Conservation (phyloP, 208 protist species). For the Wallacemonas sp. region DNA sequence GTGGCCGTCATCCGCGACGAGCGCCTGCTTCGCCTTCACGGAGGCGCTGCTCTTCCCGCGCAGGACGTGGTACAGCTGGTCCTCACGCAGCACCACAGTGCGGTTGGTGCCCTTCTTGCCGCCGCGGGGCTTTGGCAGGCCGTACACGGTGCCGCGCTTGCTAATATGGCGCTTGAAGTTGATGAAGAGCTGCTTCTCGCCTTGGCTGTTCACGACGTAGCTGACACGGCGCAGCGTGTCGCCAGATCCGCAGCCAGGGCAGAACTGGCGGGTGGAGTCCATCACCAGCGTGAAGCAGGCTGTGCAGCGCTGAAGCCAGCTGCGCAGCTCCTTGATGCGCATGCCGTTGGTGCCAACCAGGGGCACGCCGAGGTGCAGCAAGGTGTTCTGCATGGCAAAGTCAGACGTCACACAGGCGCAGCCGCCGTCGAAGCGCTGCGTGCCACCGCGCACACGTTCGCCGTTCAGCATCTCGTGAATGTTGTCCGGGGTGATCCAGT, state of each 20-base stretch:
- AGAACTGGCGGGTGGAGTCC: conserved; percentile 94
- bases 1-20: conserved; percentile 9
- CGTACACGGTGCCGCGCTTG: conserved; percentile 89
- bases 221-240: conserved; percentile 91
- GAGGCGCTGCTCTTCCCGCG: conserved; percentile 59
- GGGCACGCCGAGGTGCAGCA: conserved; percentile 91
- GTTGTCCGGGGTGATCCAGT: conserved; percentile 94
- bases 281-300: conserved; percentile 85
- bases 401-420: conserved; percentile 95
- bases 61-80: conserved; percentile 88
- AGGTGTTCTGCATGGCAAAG: conserved; percentile 95
- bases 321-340: conserved; percentile 85
- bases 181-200: conserved; percentile 88
- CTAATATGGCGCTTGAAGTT: conserved; percentile 86
- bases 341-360: conserved; percentile 88
- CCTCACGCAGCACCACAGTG: conserved; percentile 86
- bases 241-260: conserved; percentile 82
- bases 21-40: conserved; percentile 55
- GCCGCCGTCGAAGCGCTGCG: conserved; percentile 60
- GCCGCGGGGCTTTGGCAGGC: conserved; percentile 85
- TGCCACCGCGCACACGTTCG: conserved; percentile 16
- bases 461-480: conserved; percentile 43
- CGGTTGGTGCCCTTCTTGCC: conserved; percentile 87
- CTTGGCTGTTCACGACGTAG: conserved; percentile 85
- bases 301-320: conserved; percentile 91